phyloP scores from a whole-genome alignment of 306 rosid genomes.

The Vigna hirtella region DNA sequence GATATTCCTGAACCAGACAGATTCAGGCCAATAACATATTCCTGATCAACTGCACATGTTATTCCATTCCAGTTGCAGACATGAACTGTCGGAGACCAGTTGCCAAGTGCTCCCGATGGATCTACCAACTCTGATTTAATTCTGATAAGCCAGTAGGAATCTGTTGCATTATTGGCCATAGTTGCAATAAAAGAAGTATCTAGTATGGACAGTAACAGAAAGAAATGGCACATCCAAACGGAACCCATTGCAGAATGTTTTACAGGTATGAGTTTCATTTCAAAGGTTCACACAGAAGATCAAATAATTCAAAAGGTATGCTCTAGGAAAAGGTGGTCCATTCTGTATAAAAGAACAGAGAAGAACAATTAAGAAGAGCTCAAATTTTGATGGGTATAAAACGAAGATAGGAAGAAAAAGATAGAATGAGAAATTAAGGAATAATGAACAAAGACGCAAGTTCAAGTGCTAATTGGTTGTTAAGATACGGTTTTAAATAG shows the following conservation, averaged over 20 bases:
- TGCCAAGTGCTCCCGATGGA: conserved; percentile 63
- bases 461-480: conserved; percentile 45
- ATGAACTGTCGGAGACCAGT: conserved; percentile 72
- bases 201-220: conserved; percentile 56
- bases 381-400: conserved; percentile 23
- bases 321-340: conserved; percentile 36
- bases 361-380: conserved; percentile 38
- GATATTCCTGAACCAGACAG: conserved; percentile 77
- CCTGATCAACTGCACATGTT: conserved; percentile 63
- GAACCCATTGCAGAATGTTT: conserved; percentile 51
- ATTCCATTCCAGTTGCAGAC: conserved; percentile 81
- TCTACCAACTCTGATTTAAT: conserved; percentile 73
- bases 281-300: conserved; percentile 46
- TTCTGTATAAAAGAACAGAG: conserved; percentile 44
- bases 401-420: conserved; percentile 36
- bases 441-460: conserved; percentile 36
- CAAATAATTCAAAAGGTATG: conserved; percentile 38
- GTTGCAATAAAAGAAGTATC: conserved; percentile 49
- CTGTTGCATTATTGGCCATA: conserved; percentile 54
- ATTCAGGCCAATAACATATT: conserved; percentile 62
- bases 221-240: conserved; percentile 51
- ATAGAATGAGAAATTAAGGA: conserved; percentile 42
- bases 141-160: conserved; percentile 69
- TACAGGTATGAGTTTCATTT: conserved; percentile 44
- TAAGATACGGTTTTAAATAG: conserved; percentile 58